A percentile compares a stretch with the other conserved stretches of the same genome.
Evolutionary conservation across 805 yeast genomes (phyloP).

Genomic region (Metschnikowia proteae): DNA sequence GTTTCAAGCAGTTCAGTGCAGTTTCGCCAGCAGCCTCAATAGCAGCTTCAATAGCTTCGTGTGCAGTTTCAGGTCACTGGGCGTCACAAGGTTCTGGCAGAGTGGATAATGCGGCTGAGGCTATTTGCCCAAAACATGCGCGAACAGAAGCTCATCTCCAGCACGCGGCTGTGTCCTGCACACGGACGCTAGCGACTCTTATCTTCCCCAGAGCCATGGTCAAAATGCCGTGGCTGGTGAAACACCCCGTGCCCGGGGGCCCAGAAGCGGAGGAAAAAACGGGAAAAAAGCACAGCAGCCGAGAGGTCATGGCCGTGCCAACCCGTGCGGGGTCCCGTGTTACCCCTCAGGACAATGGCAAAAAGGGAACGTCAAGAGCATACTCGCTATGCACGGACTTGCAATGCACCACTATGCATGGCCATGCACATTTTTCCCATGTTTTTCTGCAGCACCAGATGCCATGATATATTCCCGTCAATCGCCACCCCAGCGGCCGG

Average conservation of each 20-base stretch:
- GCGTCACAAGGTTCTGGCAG: not conserved
- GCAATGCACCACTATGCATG: not conserved
- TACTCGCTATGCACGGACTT: not conserved
- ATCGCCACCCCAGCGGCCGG: not conserved
- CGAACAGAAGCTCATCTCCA: not conserved
- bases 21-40: no score
- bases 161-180: not conserved
- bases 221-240: slow-evolving; percentile 1
- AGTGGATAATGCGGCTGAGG: not conserved
- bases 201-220: slow-evolving; percentile 1
- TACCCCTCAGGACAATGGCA: not conserved
- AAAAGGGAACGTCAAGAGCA: not conserved
- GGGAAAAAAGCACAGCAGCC: not conserved
- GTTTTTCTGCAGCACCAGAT: not conserved
- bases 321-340: not conserved
- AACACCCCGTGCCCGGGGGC: not conserved
- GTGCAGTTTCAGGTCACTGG: no score
- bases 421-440: not conserved
- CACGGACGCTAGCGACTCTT: not conserved
- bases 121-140: not conserved
- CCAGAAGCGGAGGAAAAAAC: not conserved
- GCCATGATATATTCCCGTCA: not conserved
- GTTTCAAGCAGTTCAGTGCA: no score
- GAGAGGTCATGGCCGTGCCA: not conserved
- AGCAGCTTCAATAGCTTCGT: no score